Conservation (phyloP, 371 early-diverging fungal species). For the Blakeslea trispora region DNA sequence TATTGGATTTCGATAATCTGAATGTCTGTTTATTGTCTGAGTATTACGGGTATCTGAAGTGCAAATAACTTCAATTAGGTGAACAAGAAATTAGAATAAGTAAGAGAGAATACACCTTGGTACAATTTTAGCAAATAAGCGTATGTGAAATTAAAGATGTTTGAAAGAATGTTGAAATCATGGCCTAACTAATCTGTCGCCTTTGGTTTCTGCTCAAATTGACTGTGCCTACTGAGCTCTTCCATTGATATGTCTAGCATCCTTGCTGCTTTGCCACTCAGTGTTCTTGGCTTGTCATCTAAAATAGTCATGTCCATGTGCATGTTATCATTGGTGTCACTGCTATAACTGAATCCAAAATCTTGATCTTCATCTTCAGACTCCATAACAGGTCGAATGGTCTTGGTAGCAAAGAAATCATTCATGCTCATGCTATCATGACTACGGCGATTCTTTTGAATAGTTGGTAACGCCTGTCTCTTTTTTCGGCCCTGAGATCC, state of each 20-base stretch:
- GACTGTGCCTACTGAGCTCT: not conserved
- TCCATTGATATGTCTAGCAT: not conserved
- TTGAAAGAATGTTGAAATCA: too few species aligned
- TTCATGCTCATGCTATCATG: slow-evolving; percentile 26
- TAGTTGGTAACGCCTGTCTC: slow-evolving; percentile 5
- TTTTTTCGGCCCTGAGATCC: not conserved
- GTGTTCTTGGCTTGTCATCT: slow-evolving; percentile 7
- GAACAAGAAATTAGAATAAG: too few species aligned
- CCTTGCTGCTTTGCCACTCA: not conserved
- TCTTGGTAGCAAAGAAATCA: slow-evolving; percentile 41
- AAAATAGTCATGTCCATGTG: slow-evolving; percentile 38
- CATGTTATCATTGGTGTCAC: slow-evolving; percentile 41
- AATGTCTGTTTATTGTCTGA: too few species aligned
- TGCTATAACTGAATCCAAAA: slow-evolving; percentile 35
- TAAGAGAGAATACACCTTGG: too few species aligned
- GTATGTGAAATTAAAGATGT: too few species aligned
- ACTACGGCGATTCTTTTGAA: slow-evolving; percentile 1
- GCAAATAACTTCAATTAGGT: too few species aligned
- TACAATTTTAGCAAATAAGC: too few species aligned
- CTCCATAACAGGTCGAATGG: slow-evolving; percentile 35
- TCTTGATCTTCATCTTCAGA: slow-evolving; percentile 12
- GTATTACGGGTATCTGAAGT: too few species aligned
- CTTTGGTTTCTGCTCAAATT: not conserved
- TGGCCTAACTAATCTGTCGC: not conserved
- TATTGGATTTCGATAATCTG: too few species aligned